Base-by-base conservation (phyloP, 2,329 filamentous ascomycete species). In the Xylaria sp. region DNA sequence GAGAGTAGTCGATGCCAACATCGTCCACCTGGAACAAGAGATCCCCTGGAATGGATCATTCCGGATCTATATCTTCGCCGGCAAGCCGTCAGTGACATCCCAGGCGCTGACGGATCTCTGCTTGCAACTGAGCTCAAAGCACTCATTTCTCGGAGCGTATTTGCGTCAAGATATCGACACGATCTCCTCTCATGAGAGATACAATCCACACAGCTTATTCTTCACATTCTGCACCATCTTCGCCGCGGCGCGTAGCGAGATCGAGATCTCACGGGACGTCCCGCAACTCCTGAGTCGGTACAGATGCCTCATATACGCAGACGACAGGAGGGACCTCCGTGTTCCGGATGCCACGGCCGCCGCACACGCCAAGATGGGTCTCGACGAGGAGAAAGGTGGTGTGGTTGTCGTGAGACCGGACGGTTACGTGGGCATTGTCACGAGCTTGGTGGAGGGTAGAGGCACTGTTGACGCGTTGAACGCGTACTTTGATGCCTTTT, bases 21-120 rank as follows among this genome's bases (percentile, higher is more conserved):
- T 91, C 4, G 91, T 96, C 1, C 90, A 95, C 68, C 81, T 96
- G 8, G 92, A 96, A 75, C 92, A 96, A 74, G 90, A 95, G 70
- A 83, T 96, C 37, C 92, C 92, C 0, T 79, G 92, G 60, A 96
- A 96, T 74, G 92, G 92, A 49, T 87, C 91, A 1, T 96, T 92
- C 80, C 84, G 92, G 58, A 80, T 96, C 62, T 95, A 92, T 72
- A 74, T 96, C 63, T 96, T 95, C 72, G 91, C 84, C n/a, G 92
- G 92, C 59, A 79, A 80, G 48, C 85, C 85, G 7, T 70, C 76
- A 11, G 78, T 79, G 52, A 87, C 85, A 10, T 78, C 79, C 48
- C 74, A 76, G 52, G 90, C 92, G 0, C 78, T 96, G 19, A 71
- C 77, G 16, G 90, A 95, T 70, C 83, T 97, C 52, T 85, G 86